A percentile compares a stretch with the other conserved stretches of the same genome.
phyloP scores from a whole-genome alignment of 2,329 filamentous ascomycete genomes.

The Cephalotrichum gorgonifer region DNA sequence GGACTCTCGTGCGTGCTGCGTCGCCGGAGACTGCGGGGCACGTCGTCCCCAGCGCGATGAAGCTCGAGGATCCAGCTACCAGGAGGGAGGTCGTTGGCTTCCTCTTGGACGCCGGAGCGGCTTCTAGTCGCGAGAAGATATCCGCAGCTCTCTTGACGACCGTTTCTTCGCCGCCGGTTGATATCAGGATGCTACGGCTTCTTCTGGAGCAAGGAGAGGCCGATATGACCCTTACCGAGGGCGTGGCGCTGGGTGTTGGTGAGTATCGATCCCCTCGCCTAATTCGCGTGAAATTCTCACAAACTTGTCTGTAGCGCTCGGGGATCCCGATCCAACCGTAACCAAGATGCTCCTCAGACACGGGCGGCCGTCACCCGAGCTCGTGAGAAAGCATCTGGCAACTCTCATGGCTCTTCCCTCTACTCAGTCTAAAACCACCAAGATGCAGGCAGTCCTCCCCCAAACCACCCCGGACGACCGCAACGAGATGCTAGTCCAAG shows the following conservation, averaged over 20 bases:
- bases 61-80: slow-evolving; percentile 26
- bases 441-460: slow-evolving; percentile 35
- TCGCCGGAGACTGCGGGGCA: slow-evolving; percentile 34
- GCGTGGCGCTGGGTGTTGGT: slow-evolving; percentile 29
- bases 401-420: slow-evolving; percentile 31
- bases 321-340: slow-evolving; percentile 34
- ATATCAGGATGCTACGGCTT: slow-evolving; percentile 36
- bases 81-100: slow-evolving; percentile 36
- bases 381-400: slow-evolving; percentile 30
- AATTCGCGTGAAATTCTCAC: slow-evolving; percentile 6
- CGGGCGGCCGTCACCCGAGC: slow-evolving; percentile 31
- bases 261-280: slow-evolving; percentile 5
- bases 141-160: slow-evolving; percentile 29
- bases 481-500: slow-evolving; percentile 34
- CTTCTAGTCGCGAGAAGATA: slow-evolving; percentile 27
- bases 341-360: slow-evolving; percentile 35
- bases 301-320: slow-evolving; percentile 20
- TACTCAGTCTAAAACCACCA: slow-evolving; percentile 34
- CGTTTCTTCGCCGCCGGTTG: slow-evolving; percentile 33
- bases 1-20: slow-evolving; percentile 32
- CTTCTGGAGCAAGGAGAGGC: slow-evolving; percentile 40
- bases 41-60: slow-evolving; percentile 38
- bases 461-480: slow-evolving; percentile 31
- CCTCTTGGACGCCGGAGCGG: slow-evolving; percentile 34
- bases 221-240: slow-evolving; percentile 39